Base-by-base conservation (phyloP, 164 flowering plant genomes). In the Buxus sempervirens region DNA sequence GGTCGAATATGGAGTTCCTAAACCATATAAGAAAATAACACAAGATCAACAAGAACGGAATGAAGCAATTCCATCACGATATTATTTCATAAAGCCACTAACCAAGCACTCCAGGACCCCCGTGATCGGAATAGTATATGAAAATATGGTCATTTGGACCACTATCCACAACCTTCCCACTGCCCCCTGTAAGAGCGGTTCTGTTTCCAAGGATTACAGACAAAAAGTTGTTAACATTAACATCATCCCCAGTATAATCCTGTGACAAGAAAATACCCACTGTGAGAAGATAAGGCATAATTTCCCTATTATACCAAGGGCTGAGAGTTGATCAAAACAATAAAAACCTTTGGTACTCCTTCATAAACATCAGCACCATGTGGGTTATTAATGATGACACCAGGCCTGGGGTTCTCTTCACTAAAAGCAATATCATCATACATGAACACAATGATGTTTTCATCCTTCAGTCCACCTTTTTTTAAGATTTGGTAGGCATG, bases 61-160 rank as follows among this genome's bases (percentile, higher is more conserved):
- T 23, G 20, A 66, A 56, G 54, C 21, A 51, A 2, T 60, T 45
- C 2, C 49, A 58, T 6, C 10, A 32, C 49, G 16, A 28, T 56
- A 58, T n/a, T 20, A 0, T 36, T 36, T 13, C n/a, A n/a, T n/a
- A 42, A 58, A 70, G 68, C 53, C 67, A 84, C 95, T 78, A 61
- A 94, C 98, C 91, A 63, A 93, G 94, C 64, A 88, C 87, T 3
- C 98, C 98, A 62, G 98, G 93, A 57, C 96, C 97, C 14, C 97
- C 98, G 78, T 94, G 98, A 72, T 94, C 98, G 22, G 84, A 58
- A 60, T 91, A 88, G 82, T 79, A 91, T 48, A 91, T 72, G 69
- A 91, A 89, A 25, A 91, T 86, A 73, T 82, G 91, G 75, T 91
- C 97, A 72, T 89, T 62, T 9, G 95, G 95, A 60, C 93, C 88